A percentile compares a stretch with the other conserved stretches of the same genome.
phyloP scores from a whole-genome alignment of 2,329 filamentous ascomycete species.

The Clarireedia homoeocarpa region DNA sequence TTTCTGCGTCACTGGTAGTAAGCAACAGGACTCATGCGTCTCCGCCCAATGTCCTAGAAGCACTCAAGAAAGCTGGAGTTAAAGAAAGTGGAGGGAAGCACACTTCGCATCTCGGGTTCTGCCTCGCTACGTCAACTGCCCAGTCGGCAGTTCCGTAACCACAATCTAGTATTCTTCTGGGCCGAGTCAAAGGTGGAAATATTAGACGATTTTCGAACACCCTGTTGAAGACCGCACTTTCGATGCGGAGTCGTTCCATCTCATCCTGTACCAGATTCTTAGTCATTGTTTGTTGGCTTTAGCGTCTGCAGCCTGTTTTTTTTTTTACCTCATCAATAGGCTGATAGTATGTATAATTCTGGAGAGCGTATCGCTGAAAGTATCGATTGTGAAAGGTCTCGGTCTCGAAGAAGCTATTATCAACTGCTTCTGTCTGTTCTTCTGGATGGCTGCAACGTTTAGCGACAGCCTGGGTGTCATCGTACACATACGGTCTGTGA shows the following conservation, averaged over 20 bases:
- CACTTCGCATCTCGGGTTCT: conserved; percentile 58
- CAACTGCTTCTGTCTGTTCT: conserved; percentile 35
- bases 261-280: conserved; percentile 47
- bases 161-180: conserved; percentile 59
- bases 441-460: conserved; percentile 6
- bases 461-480: too few species aligned
- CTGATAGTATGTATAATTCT: conserved; percentile 56
- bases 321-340: conserved; percentile 61
- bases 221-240: conserved; percentile 54
- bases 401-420: conserved; percentile 51
- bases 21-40: background rate
- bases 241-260: conserved; percentile 53
- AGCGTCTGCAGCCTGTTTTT: background rate
- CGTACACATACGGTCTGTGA: too few species aligned
- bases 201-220: conserved; percentile 61
- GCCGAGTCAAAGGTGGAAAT: conserved; percentile 56
- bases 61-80: background rate
- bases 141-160: conserved; percentile 65
- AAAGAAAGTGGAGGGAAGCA: conserved; percentile 16
- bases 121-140: conserved; percentile 60
- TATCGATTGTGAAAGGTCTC: conserved; percentile 53
- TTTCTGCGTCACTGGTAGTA: background rate
- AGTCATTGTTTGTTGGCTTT: background rate
- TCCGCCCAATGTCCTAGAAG: background rate
- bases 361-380: conserved; percentile 60